These are phyloP conservation scores for Wickerhamomyces xylosicus DNA, from an alignment of 805 yeast genomes.

Conservation along the genomic window DNA sequence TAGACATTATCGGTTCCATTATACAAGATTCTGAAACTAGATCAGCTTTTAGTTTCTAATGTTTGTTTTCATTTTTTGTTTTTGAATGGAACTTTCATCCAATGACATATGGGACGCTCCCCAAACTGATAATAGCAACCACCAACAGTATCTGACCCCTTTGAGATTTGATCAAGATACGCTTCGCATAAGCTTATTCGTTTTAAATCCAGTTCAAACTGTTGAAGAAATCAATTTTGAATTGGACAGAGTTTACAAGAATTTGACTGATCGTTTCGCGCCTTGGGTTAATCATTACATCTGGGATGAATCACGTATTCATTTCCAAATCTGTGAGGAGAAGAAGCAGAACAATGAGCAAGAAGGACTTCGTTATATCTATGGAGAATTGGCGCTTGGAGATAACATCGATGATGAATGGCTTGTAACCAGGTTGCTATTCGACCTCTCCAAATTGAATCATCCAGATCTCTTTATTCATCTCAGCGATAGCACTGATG, in stretches of 20 bases:
- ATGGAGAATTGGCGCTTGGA: slow-evolving; percentile 33
- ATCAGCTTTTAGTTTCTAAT: too few species aligned
- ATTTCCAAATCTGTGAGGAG: slow-evolving; percentile 1
- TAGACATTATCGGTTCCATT: too few species aligned
- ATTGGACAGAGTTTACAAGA: slow-evolving; percentile 10
- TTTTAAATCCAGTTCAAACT: slow-evolving; percentile 20
- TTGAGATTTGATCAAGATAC: not conserved
- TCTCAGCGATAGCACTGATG: slow-evolving; percentile 36
- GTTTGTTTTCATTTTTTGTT: too few species aligned
- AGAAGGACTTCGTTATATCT: slow-evolving; percentile 12
- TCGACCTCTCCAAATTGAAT: slow-evolving; percentile 22
- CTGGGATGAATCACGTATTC: slow-evolving; percentile 26
- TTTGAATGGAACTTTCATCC: too few species aligned
- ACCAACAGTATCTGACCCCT: too few species aligned
- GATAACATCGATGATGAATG: slow-evolving; percentile 34
- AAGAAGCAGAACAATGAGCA: slow-evolving; percentile 1
- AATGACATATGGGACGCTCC: too few species aligned
- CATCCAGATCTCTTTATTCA: slow-evolving; percentile 31
- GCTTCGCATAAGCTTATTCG: slow-evolving; percentile 9
- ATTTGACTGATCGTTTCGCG: slow-evolving; percentile 17
- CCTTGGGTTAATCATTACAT: slow-evolving; percentile 31
- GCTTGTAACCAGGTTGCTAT: slow-evolving; percentile 30
- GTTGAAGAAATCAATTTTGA: slow-evolving; percentile 9
- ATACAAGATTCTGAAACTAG: too few species aligned
- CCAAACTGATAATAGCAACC: too few species aligned